A percentile compares a stretch with the other conserved stretches of the same genome.
Evolutionary conservation across 2,329 filamentous ascomycete genomes (phyloP).

Genomic region (Epichloe baconii): DNA sequence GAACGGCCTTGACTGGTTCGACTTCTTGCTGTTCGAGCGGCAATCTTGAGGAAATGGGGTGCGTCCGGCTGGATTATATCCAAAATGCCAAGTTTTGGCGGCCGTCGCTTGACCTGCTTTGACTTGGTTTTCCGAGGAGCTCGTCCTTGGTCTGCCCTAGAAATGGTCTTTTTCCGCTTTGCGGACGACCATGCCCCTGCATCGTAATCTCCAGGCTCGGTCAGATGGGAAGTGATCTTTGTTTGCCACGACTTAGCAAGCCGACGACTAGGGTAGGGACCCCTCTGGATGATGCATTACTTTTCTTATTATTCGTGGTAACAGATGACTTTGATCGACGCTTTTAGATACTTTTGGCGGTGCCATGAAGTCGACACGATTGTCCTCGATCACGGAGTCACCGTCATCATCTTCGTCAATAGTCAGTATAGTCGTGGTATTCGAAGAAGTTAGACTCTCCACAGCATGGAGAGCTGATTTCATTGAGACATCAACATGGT

Average conservation of each 20-base stretch:
- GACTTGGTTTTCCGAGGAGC: neutral
- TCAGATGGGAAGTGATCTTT: slow-evolving; percentile 19
- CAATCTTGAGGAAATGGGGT: slow-evolving; percentile 47
- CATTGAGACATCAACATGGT: neutral
- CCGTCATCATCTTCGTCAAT: slow-evolving; percentile 19
- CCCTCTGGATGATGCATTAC: slow-evolving; percentile 13
- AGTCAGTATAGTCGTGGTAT: neutral
- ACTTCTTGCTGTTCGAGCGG: slow-evolving; percentile 41
- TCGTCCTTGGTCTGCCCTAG: neutral
- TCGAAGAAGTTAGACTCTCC: neutral
- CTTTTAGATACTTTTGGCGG: slow-evolving; percentile 27
- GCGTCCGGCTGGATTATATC: slow-evolving; percentile 41
- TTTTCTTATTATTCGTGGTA: slow-evolving; percentile 10
- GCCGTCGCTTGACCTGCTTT: slow-evolving; percentile 4
- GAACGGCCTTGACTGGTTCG: slow-evolving; percentile 37
- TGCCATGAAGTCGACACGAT: slow-evolving; percentile 38
- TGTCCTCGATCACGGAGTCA: slow-evolving; percentile 33
- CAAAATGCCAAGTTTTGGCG: slow-evolving; percentile 46
- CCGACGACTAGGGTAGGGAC: slow-evolving; percentile 10
- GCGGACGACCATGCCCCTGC: neutral
- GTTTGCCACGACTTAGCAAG: slow-evolving; percentile 15
- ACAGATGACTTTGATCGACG: slow-evolving; percentile 21
- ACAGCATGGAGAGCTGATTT: neutral
- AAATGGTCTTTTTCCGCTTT: neutral
- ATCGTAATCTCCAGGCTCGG: neutral